Evolutionary conservation across 495 filamentous ascomycete genomes (phyloP), one percentile per base, ranked within the genome.

Genomic region (Penicillium canescens): DNA sequence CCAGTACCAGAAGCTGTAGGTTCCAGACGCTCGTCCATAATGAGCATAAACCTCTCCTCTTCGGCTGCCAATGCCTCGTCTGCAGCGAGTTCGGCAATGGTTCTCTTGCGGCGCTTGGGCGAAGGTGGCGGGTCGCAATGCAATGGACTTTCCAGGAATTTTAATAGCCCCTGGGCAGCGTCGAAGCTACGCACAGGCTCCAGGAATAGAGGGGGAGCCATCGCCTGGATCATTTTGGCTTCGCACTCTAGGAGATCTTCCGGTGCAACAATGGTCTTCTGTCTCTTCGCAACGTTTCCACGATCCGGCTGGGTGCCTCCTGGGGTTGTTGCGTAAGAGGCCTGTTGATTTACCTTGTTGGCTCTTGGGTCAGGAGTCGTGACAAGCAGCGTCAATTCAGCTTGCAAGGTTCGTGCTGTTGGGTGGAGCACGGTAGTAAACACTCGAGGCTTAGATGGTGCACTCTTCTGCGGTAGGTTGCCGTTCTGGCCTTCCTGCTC

Each of bases 21-120:
- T 20, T 84, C 81, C 41, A 90, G 77, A 12, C 90, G 82, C 60
- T 98, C 95, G 51, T 99, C 94, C 76, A 93, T 86, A 42, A 90
- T 87, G 34, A 98, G 90, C 87, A 98, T 92, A 58, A 91, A 92
- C 24, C 89, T 78, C 66, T 97, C 91, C 65, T 91, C 86, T 41
- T 94, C 87, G 10, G 91, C 92, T 6, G 91, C 91, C 52, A 89
- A 74, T 1, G 94, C 92, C 66, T 98, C 92, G 65, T 98, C 94
- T 3, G 92, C 92, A 28, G 89, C 93, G 68, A 97, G 80, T 61
- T 99, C 92, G 6, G 95, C 94, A 10, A 92, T 86, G 0, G 94
- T 99, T 52, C 93, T 82, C 78, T 99, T 98, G 52, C 95, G 81
- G 21, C 84, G 83, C 76, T 96, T 97, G 13, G 91, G 92, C 46